Evolutionary conservation across 179 eudicot species (phyloP).

Genomic region (Spinacia oleracea): DNA sequence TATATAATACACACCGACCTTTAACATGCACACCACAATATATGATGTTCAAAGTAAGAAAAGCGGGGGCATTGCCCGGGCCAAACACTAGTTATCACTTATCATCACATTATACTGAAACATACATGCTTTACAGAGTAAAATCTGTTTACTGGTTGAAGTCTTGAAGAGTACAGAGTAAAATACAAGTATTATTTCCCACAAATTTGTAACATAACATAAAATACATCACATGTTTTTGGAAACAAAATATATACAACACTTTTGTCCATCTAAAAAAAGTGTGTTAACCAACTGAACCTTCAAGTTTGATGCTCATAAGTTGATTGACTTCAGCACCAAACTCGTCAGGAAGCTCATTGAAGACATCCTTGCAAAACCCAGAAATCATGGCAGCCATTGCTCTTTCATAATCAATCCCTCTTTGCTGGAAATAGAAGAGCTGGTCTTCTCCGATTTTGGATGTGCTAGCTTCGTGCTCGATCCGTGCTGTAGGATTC

Average conservation of each 20-base stretch:
- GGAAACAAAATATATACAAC: conserved; percentile 5
- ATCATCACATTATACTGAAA: too few relatives aligned
- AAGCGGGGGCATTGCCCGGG: too few relatives aligned
- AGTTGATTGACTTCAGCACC: conserved; percentile 96
- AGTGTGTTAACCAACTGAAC: conserved; percentile 79
- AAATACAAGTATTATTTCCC: not conserved
- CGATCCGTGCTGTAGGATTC: conserved; percentile 70
- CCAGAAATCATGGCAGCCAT: conserved; percentile 98
- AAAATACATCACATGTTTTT: not conserved
- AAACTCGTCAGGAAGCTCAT: conserved; percentile 90
- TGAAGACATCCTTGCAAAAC: conserved; percentile 88
- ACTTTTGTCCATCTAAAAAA: conserved; percentile 1
- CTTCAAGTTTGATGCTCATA: conserved; percentile 94
- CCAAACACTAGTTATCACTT: too few relatives aligned
- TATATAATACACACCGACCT: too few relatives aligned
- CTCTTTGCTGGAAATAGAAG: conserved; percentile 93
- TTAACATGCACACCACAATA: too few relatives aligned
- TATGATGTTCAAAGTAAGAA: too few relatives aligned
- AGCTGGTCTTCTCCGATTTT: conserved; percentile 93
- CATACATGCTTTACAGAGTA: not conserved
- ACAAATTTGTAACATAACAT: conserved; percentile 10
- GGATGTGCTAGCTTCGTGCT: conserved; percentile 97
- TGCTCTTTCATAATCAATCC: conserved; percentile 81
- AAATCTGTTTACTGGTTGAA: too few relatives aligned
- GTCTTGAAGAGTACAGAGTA: too few relatives aligned